phyloP scores from a whole-genome alignment of 257 asterid species.

The Ocimum tenuiflorum region DNA sequence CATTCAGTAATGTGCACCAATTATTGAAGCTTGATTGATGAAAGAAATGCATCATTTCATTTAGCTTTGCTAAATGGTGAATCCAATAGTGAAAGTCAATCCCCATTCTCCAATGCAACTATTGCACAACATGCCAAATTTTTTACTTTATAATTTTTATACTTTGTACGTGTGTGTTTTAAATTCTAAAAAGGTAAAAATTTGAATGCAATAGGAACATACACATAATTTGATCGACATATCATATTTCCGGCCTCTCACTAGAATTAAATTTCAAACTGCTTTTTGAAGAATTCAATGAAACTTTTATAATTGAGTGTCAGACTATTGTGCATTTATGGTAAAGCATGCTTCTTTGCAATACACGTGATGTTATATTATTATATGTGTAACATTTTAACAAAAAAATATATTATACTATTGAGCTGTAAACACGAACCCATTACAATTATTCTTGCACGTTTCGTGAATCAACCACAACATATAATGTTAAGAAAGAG shows the following conservation, averaged over 20 bases:
- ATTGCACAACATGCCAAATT: not conserved
- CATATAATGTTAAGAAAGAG: not conserved
- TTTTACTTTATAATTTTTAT: not conserved
- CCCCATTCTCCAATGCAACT: slow-evolving; percentile 1
- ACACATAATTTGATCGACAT: not conserved
- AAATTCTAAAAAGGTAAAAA: not conserved
- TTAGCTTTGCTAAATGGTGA: not conserved
- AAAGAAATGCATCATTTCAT: slow-evolving; percentile 7
- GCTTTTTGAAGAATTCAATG: no score
- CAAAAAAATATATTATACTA: no score
- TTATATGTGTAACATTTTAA: no score
- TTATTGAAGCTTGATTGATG: not conserved
- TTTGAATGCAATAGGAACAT: not conserved
- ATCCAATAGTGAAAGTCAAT: slow-evolving; percentile 23
- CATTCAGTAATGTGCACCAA: not conserved
- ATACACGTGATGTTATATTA: no score
- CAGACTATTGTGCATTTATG: no score
- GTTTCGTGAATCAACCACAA: not conserved
- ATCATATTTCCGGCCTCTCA: no score
- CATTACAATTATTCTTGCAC: not conserved
- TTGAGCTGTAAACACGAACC: not conserved
- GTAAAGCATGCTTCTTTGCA: no score
- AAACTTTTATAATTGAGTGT: not conserved
- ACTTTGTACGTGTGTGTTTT: not conserved
- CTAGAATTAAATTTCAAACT: no score